phyloP scores from a whole-genome alignment of 495 filamentous ascomycete species.

The Choiromyces venosus region DNA sequence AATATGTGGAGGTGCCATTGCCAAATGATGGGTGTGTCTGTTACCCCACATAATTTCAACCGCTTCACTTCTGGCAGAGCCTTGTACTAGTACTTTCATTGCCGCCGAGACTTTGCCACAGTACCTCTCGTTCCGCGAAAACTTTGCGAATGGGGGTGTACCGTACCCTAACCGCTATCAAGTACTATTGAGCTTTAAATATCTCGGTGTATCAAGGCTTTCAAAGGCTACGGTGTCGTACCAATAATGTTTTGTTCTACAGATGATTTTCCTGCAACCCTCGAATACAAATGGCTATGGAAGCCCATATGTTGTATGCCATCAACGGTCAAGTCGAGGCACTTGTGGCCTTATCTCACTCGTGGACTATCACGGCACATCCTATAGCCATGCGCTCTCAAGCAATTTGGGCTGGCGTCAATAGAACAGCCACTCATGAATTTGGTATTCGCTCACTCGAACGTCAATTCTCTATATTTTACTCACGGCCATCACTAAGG shows the following conservation, averaged over 20 bases:
- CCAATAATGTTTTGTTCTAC: background rate
- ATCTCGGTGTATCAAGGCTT: background rate
- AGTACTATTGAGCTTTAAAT: background rate
- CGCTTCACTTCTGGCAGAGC: too few relatives aligned
- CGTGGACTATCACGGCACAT: background rate
- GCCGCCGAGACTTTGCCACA: too few relatives aligned
- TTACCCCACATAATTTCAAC: too few relatives aligned
- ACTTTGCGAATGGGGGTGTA: too few relatives aligned
- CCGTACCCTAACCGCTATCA: background rate
- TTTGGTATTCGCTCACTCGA: background rate
- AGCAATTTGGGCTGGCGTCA: background rate
- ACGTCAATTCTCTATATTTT: background rate
- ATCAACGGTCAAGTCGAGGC: background rate
- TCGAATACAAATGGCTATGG: background rate
- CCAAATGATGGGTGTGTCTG: too few relatives aligned
- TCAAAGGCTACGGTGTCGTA: background rate
- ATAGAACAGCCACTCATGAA: background rate
- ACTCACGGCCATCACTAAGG: background rate
- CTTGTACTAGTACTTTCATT: too few relatives aligned
- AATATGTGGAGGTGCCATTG: too few relatives aligned
- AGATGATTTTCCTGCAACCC: background rate
- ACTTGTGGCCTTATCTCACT: slow-evolving; percentile 1
- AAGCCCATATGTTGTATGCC: background rate
- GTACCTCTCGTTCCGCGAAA: too few relatives aligned
- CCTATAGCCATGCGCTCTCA: background rate